These are phyloP conservation scores for Serendipita sp. DNA, from an alignment of 1,284 basidiomycete species.

Conservation along the genomic window DNA sequence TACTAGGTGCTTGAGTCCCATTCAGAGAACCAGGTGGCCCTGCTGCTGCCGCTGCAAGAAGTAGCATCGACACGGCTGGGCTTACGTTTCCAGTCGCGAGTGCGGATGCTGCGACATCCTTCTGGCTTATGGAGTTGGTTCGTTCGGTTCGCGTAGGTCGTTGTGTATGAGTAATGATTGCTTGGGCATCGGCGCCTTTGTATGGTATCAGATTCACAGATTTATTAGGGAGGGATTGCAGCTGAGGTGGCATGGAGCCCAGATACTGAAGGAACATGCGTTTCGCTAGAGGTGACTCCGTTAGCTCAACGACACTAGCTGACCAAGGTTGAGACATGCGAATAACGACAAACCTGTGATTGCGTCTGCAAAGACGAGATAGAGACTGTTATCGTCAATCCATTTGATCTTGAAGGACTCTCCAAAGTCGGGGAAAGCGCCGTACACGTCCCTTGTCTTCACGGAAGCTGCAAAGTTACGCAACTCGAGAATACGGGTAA, in stretches of 20 bases:
- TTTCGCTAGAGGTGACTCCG: constrained; percentile 48
- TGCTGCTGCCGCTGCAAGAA: background rate
- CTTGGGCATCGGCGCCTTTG: constrained; percentile 84
- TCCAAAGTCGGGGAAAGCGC: constrained; percentile 47
- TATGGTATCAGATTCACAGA: constrained; percentile 66
- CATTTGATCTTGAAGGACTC: constrained; percentile 99
- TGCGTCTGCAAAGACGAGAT: constrained; percentile 87
- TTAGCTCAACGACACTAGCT: background rate
- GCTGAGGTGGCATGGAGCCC: constrained; percentile 52
- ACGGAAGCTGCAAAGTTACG: constrained; percentile 87
- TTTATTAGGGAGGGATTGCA: constrained; percentile 44
- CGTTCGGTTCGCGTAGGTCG: constrained; percentile 7
- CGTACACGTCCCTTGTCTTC: constrained; percentile 92
- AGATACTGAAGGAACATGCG: constrained; percentile 84
- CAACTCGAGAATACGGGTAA: constrained; percentile 87
- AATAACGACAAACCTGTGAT: constrained; percentile 49
- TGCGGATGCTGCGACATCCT: background rate
- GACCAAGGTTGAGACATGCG: background rate
- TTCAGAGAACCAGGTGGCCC: background rate
- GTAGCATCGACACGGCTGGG: constrained; percentile 3
- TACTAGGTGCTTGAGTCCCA: background rate
- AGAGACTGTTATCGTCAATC: constrained; percentile 90
- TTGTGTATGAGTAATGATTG: constrained; percentile 43
- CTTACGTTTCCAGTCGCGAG: background rate
- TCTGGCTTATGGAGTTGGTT: background rate